A percentile compares a stretch with the other conserved stretches of the same genome.
Evolutionary conservation across 2,329 filamentous ascomycete species (phyloP).

Genomic region (Epichloe scottii): DNA sequence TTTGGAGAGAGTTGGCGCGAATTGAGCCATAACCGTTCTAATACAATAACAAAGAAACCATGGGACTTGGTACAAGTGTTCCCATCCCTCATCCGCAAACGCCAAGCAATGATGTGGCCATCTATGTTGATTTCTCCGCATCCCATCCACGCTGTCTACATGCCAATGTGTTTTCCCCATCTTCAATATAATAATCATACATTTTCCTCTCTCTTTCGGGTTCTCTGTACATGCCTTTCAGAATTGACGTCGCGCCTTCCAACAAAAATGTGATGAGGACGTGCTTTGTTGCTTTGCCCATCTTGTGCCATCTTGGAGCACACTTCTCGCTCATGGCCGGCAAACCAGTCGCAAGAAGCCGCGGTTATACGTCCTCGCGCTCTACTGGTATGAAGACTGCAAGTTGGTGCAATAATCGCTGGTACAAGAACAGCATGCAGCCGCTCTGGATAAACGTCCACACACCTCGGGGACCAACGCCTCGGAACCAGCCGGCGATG

Average conservation of each 20-base stretch:
- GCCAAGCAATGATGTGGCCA: conserved; percentile 1
- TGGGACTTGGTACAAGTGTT: neutral
- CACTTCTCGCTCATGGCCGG: too few species aligned
- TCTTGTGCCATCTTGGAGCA: too few species aligned
- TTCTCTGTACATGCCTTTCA: neutral
- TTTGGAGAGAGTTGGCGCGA: neutral
- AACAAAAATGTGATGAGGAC: neutral
- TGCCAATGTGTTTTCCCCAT: neutral
- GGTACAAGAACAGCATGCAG: conserved; percentile 93
- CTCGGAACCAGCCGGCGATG: conserved; percentile 80
- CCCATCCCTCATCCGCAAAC: neutral
- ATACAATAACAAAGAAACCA: neutral
- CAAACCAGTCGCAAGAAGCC: too few species aligned
- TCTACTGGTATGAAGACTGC: conserved; percentile 35
- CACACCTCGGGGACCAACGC: conserved; percentile 80
- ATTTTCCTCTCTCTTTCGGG: neutral
- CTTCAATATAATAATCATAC: neutral
- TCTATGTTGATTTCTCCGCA: neutral
- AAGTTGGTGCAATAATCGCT: conserved; percentile 69
- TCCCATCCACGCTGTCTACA: neutral
- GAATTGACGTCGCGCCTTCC: neutral
- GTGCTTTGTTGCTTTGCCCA: too few species aligned
- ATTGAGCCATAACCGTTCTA: neutral
- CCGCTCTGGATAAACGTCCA: conserved; percentile 98
- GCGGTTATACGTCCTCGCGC: conserved; percentile 12